Evolutionary conservation across 2,329 filamentous ascomycete genomes (phyloP), one percentile per base, ranked within the genome.

Genomic region (Scedosporium dehoogii): DNA sequence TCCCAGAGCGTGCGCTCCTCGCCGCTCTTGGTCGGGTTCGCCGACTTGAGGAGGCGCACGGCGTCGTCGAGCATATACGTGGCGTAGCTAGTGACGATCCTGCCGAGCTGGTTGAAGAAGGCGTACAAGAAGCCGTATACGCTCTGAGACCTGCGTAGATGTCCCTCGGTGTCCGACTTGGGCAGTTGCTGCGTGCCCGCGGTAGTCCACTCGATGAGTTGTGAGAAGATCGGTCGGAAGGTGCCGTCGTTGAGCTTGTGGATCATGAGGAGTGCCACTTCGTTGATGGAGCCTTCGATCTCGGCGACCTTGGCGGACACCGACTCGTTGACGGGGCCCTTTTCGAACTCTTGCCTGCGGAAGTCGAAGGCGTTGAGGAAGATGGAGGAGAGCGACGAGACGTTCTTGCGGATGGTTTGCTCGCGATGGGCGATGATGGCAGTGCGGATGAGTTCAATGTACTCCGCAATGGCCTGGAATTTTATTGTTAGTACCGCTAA

Each of bases 201-300:
- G 18, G 79, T 80, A 0, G 89, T 83, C 89, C 92, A 97, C 63
- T 96, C 91, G 56, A 96, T 81, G n/a, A 97, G 78, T 66, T 88
- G 85, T 16, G 86, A 82, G 77, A 97, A 99, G 65, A 99, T 86
- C 0, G 94, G 96, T 12, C 92, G 84, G 85, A 99, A 99, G 0
- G 89, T 86, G 0, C 89, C 87, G 71, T 99, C 94, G 75, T 97
- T 97, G 65, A 99, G 84, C 79, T 97, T 97, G 79, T 96, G 91
- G 61, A 96, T 89, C 86, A 97, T 94, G 74, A 91, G 90, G 64
- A 99, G 83, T 0, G 87, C 85, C 12, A 89, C 85, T 9, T 88
- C 83, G 70, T 91, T 88, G 67, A 90, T 70, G 10, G 79, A 78
- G 1, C 78, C 76, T 71, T 96, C 91, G 12, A 91, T 78, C 51